Base-by-base conservation (phyloP, 805 yeast species). In the Pachysolen tannophilus region DNA sequence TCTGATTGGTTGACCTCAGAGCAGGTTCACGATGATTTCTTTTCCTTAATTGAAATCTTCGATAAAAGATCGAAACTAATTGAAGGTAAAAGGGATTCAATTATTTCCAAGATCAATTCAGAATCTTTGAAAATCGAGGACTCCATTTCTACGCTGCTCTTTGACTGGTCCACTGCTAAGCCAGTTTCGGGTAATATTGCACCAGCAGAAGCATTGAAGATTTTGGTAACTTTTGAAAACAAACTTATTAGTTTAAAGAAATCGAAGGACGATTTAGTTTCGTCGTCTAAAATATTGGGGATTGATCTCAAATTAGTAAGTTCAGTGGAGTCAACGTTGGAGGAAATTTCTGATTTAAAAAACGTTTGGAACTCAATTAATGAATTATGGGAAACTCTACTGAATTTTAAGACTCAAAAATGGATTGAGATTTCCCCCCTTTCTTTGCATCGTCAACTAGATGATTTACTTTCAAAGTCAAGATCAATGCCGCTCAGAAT, bases 361-460 rank as follows among this genome's bases (percentile, higher is more conserved):
- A 47, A 67, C 1, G 85, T 81, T 1, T 84, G 94, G 94, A 46
- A 63, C 1, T 61, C 80, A 0, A 61, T 85, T 24, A 69, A 72
- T 30, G 52, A 64, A 0, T 53, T 82, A 2, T 70, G 75, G 67
- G 55, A 55, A 5, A 53, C 64, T 1, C 48, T 81, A 3, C 63
- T 65, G 15, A 60, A 56, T 4, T 41, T 78, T 14, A 63, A 67
- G 28, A 38, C 39, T 1, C 47, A 53, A 2, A 50, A 52, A 3
- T 85, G 94, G 94, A 21, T 40, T 1, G 56, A 61, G 0, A 47
- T 75, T 3, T 62, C 63, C 4, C 64, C 75, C 0, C 51, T 73
- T 7, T 50, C 59, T 0, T 40, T 81, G 4, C 62, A 75, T 30
- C 54, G 52, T 10, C 52, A 58, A 8, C 53, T 84, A 11, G 85